These are phyloP conservation scores for Trichosporon sp. DNA, from an alignment of 1,284 basidiomycete genomes.

Conservation along the genomic window DNA sequence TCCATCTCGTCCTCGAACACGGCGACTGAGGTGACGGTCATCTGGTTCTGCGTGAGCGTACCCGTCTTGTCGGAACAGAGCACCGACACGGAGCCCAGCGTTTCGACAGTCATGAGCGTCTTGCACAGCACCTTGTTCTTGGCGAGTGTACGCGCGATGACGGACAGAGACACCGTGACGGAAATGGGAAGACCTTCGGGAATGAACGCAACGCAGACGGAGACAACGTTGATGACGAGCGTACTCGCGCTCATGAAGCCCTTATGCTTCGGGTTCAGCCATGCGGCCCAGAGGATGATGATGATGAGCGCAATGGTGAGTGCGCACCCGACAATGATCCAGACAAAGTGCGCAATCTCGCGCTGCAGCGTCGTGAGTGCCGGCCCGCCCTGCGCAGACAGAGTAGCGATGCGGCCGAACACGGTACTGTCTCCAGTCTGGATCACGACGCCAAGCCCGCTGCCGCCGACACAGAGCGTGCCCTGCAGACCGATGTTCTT, in stretches of 20 bases:
- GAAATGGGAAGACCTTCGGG: conserved; percentile 63
- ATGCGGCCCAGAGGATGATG: conserved; percentile 65
- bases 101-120: conserved; percentile 65
- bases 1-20: conserved; percentile 57
- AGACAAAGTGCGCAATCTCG: conserved; percentile 59
- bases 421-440: conserved; percentile 65
- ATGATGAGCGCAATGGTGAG: conserved; percentile 59
- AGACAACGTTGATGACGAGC: conserved; percentile 66
- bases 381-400: conserved; percentile 61
- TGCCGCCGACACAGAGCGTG: conserved; percentile 66
- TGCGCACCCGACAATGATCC: conserved; percentile 61
- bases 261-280: conserved; percentile 59
- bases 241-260: conserved; percentile 63
- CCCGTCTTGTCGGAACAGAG: conserved; percentile 66
- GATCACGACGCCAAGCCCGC: conserved; percentile 63
- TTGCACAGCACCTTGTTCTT: conserved; percentile 66
- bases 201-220: conserved; percentile 66
- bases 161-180: conserved; percentile 57
- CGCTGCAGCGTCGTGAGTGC: conserved; percentile 54
- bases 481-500: conserved; percentile 68
- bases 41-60: conserved; percentile 59
- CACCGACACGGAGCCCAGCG: conserved; percentile 64
- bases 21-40: conserved; percentile 59
- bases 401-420: conserved; percentile 65
- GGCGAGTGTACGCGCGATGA: conserved; percentile 62